phyloP scores from a whole-genome alignment of 768 basidiomycete species.

The Serendipita sp. region DNA sequence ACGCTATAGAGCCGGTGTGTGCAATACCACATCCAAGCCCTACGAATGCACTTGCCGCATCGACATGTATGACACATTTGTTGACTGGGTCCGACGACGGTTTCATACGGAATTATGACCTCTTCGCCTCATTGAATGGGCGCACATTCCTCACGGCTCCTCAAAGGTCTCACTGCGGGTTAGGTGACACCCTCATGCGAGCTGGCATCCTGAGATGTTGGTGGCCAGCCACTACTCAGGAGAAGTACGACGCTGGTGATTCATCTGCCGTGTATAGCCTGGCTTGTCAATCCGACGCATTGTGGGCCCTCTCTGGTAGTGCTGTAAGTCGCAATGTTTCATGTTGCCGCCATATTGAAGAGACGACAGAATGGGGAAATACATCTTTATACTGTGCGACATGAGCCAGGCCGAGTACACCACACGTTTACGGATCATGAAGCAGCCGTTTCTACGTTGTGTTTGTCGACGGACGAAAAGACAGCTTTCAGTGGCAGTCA shows the following conservation, averaged over 20 bases:
- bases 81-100: conserved; percentile 89
- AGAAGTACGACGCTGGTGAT: conserved; percentile 31
- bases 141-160: conserved; percentile 76
- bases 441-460: conserved; percentile 72
- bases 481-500: conserved; percentile 83
- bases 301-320: conserved; percentile 83
- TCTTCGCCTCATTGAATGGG: conserved; percentile 77
- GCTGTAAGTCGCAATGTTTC: conserved; percentile 37
- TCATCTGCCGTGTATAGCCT: conserved; percentile 73
- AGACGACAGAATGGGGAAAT: conserved; percentile 62
- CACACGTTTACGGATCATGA: conserved; percentile 64
- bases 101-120: conserved; percentile 83
- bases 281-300: conserved; percentile 79
- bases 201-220: conserved; percentile 73
- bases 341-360: conserved; percentile 3
- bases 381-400: conserved; percentile 83
- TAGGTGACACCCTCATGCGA: conserved; percentile 86
- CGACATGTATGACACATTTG: conserved; percentile 73
- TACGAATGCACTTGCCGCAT: conserved; percentile 76
- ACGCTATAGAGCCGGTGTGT: conserved; percentile 79
- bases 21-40: conserved; percentile 81
- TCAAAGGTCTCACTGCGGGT: conserved; percentile 74
- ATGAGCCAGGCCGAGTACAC: conserved; percentile 69
- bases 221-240: conserved; percentile 38
- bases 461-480: conserved; percentile 67